Percentiles rank a stretch among this genome's conserved stretches.
phyloP scores from a whole-genome alignment of 2,329 filamentous ascomycete genomes.

The Fusarium pseudoanthophilum region DNA sequence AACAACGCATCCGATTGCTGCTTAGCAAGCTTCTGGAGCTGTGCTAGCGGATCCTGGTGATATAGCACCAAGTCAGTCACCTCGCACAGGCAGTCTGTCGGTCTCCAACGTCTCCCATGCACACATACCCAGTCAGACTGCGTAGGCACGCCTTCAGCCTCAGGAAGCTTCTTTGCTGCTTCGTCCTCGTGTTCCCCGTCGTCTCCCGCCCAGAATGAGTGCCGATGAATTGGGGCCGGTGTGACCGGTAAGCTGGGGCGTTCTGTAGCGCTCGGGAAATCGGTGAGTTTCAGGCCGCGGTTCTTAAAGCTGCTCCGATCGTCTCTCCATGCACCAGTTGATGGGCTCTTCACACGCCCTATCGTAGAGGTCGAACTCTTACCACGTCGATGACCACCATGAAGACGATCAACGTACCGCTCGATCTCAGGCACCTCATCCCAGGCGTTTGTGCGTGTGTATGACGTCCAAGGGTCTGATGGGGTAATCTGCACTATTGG shows the following conservation, averaged over 20 bases:
- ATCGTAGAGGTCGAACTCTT: constrained; percentile 46
- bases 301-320: constrained; percentile 18
- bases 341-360: constrained; percentile 34
- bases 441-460: constrained; percentile 87
- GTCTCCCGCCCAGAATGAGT: constrained; percentile 72
- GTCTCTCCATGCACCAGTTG: constrained; percentile 18
- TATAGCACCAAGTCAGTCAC: constrained; percentile 63
- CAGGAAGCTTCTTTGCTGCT: constrained; percentile 71
- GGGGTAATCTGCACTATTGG: constrained; percentile 59
- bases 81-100: constrained; percentile 65
- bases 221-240: constrained; percentile 79
- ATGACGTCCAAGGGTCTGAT: constrained; percentile 76
- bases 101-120: constrained; percentile 61
- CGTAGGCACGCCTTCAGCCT: constrained; percentile 83
- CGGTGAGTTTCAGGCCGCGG: constrained; percentile 75
- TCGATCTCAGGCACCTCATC: constrained; percentile 91
- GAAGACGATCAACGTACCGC: constrained; percentile 82
- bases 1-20: constrained; percentile 73
- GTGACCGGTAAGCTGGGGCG: constrained; percentile 91
- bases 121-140: constrained; percentile 96
- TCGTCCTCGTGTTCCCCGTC: constrained; percentile 57
- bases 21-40: constrained; percentile 75
- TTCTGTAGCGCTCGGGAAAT: constrained; percentile 86
- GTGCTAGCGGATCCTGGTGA: constrained; percentile 74
- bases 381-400: constrained; percentile 67